Evolutionary conservation across 2,329 filamentous ascomycete species (phyloP), one percentile per base, ranked within the genome.

Genomic region (Epichloe bromicola): DNA sequence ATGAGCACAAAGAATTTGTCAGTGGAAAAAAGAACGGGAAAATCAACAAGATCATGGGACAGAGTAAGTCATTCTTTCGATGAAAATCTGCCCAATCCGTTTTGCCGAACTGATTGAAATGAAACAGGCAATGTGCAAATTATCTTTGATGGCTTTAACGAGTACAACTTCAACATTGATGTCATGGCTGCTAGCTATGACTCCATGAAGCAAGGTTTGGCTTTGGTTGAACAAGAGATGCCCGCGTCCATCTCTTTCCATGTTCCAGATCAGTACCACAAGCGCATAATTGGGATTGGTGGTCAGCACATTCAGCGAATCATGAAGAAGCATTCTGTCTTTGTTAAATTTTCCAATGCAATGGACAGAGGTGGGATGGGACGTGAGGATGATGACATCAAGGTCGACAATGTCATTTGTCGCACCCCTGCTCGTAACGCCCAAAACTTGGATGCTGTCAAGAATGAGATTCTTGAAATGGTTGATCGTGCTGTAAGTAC

Each of bases 1-100:
- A 97, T 63, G 93, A 98, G 71, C 93, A 98, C 74, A 98, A 98
- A 69, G 93, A 98, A 64, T 98, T 98, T 65, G 93, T 98, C 52
- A 96, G 90, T 60, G 93, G 93, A 59, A 98, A 98, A 76, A 98
- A 98, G 75, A 98, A 98, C 61, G 93, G 93, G 69, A 98, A 98
- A 73, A 98, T 98, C 70, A 98, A 98, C 76, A 98, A 98, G 76
- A 98, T 98, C 63, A 98, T 98, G 93, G 93, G 91, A 23, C 91
- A 97, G 69, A 96, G 90, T 60, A 57, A 40, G 60, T 54, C n/a
- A 8, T 42, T 30, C 26, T 30, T 11, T 30, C 30, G 30, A 30
- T 30, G 30, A 11, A 30, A 11, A 11, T 30, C 30, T 11, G 30
- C 8, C 30, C 8, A 23, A 30, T 8, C 14, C n/a, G 19, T 43